phyloP scores from a whole-genome alignment of 257 asterid genomes.

The Ajuga chamaepitys region DNA sequence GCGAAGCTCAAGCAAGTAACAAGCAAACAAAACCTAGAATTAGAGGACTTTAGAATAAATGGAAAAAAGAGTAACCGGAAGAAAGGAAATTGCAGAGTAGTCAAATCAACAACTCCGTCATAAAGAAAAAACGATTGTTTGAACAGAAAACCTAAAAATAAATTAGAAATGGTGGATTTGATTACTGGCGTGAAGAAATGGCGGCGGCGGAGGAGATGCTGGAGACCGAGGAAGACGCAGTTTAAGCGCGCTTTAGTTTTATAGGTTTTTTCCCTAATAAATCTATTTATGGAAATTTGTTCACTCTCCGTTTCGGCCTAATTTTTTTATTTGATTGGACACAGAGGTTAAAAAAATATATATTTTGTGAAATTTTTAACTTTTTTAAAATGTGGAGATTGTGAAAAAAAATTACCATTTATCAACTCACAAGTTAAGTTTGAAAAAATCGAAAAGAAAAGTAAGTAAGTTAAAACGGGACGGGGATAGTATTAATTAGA shows the following conservation, averaged over 20 bases:
- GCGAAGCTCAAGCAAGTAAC: neutral
- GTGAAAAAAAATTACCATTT: too few relatives aligned
- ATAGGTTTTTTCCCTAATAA: neutral
- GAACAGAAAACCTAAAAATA: neutral
- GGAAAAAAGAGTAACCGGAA: neutral
- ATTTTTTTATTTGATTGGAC: too few relatives aligned
- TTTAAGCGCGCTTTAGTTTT: neutral
- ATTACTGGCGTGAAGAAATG: slow-evolving; percentile 7
- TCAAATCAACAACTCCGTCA: neutral
- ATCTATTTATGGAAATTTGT: too few relatives aligned
- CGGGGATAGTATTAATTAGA: too few relatives aligned
- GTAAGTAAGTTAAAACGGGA: too few relatives aligned
- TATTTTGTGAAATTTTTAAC: too few relatives aligned
- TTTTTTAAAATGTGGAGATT: too few relatives aligned
- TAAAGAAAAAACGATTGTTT: neutral
- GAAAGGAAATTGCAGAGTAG: neutral
- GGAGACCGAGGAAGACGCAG: neutral
- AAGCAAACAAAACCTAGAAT: neutral
- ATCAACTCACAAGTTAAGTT: too few relatives aligned
- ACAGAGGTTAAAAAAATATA: too few relatives aligned
- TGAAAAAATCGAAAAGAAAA: too few relatives aligned
- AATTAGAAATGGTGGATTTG: neutral
- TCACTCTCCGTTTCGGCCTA: too few relatives aligned
- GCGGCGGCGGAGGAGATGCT: slow-evolving; percentile 10
- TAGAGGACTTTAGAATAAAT: neutral